Percentiles rank a stretch among this genome's conserved stretches.
Conservation (phyloP, 805 yeast species). For the Candida boidinii region DNA sequence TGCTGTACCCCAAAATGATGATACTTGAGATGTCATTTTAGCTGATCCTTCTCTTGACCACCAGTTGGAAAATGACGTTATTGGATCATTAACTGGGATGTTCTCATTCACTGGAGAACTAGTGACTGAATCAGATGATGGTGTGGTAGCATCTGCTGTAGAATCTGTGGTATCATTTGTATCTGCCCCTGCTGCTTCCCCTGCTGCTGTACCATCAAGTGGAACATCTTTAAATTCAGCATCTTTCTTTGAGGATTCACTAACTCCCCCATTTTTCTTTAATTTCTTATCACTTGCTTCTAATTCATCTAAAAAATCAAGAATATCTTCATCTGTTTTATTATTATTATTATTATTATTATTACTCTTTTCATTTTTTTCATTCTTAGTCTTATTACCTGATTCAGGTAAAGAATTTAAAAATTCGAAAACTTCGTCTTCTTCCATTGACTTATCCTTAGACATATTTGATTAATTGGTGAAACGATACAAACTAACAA, state of each 20-base stretch:
- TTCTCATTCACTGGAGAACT: constrained; percentile 5
- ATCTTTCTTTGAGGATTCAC: too few species aligned
- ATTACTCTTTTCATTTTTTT: constrained; percentile 25
- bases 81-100: constrained; percentile 39
- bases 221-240: not conserved
- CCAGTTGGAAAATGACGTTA: constrained; percentile 62
- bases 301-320: constrained; percentile 58
- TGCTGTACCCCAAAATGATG: constrained; percentile 63
- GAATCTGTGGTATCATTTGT: not conserved
- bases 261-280: too few species aligned
- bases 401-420: constrained; percentile 68
- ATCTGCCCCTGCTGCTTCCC: constrained; percentile 1
- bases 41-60: constrained; percentile 65
- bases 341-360: constrained; percentile 19
- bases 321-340: constrained; percentile 41
- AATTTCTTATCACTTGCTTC: constrained; percentile 48
- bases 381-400: constrained; percentile 24
- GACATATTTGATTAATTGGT: too few species aligned
- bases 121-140: not conserved
- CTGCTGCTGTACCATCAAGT: not conserved
- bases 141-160: not conserved
- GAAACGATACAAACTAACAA: too few species aligned
- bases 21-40: constrained; percentile 52
- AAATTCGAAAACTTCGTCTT: constrained; percentile 73
- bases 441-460: constrained; percentile 32